Evolutionary conservation across 2,329 filamentous ascomycete species (phyloP).

Genomic region (Scedosporium aurantiacum): DNA sequence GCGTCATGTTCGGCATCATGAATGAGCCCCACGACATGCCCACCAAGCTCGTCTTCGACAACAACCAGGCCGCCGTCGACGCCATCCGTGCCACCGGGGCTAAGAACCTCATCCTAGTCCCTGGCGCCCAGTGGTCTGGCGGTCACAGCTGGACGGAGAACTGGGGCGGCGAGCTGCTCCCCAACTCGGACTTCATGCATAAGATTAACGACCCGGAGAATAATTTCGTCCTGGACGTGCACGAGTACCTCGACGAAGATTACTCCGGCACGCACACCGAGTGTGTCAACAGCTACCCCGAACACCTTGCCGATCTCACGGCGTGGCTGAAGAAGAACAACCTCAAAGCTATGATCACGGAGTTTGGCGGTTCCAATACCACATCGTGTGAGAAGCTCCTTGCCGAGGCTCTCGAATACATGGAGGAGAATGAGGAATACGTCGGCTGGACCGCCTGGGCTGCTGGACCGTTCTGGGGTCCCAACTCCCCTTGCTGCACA

Average conservation of each 20-base stretch:
- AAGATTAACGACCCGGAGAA: slow-evolving; percentile 33
- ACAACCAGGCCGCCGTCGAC: slow-evolving; percentile 55
- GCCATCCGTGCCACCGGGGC: slow-evolving; percentile 50
- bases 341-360: slow-evolving; percentile 44
- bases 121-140: slow-evolving; percentile 42
- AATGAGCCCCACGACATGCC: slow-evolving; percentile 57
- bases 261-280: slow-evolving; percentile 34
- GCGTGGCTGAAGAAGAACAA: slow-evolving; percentile 43
- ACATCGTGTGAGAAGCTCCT: slow-evolving; percentile 1
- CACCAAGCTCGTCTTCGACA: slow-evolving; percentile 43
- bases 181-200: slow-evolving; percentile 5
- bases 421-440: slow-evolving; percentile 4
- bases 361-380: slow-evolving; percentile 35
- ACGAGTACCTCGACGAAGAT: slow-evolving; percentile 49
- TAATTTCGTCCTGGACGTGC: slow-evolving; percentile 47
- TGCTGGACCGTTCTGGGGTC: slow-evolving; percentile 5
- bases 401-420: slow-evolving; percentile 3
- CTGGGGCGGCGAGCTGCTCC: slow-evolving; percentile 2
- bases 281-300: slow-evolving; percentile 34
- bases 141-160: slow-evolving; percentile 32
- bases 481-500: slow-evolving; percentile 20
- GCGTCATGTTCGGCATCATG: slow-evolving; percentile 55
- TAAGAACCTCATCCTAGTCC: slow-evolving; percentile 38
- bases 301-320: slow-evolving; percentile 39
- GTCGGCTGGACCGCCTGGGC: slow-evolving; percentile 6